A percentile compares a stretch with the other conserved stretches of the same genome.
phyloP scores from a whole-genome alignment of 2,329 filamentous ascomycete species.

The Aureobasidium sp. region DNA sequence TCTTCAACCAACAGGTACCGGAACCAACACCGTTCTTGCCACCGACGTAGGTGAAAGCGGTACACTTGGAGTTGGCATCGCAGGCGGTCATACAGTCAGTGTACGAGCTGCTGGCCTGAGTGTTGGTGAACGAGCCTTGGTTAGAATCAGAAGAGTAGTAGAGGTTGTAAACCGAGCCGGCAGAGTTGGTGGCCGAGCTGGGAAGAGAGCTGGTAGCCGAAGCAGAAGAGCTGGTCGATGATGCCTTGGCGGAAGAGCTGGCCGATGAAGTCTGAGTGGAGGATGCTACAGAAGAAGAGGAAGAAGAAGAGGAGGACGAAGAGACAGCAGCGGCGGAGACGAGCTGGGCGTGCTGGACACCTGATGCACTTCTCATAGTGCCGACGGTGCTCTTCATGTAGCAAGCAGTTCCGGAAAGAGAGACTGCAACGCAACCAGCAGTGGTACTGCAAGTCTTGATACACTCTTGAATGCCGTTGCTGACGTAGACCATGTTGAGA shows the following conservation, averaged over 20 bases:
- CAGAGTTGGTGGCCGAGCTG: constrained; percentile 1
- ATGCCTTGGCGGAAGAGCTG: constrained; percentile 10
- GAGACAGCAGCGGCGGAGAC: constrained; percentile 4
- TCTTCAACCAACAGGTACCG: constrained; percentile 20
- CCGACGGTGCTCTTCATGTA: constrained; percentile 25
- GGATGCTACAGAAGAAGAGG: not conserved
- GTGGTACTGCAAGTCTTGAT: constrained; percentile 23
- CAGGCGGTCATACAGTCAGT: constrained; percentile 18
- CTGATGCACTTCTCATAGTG: constrained; percentile 9
- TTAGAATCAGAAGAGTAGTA: constrained; percentile 17
- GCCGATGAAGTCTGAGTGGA: constrained; percentile 9
- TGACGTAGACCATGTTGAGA: constrained; percentile 15
- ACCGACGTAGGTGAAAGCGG: constrained; percentile 19
- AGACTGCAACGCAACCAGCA: constrained; percentile 22
- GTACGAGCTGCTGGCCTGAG: constrained; percentile 15
- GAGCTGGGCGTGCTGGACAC: constrained; percentile 18
- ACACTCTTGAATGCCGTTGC: constrained; percentile 19
- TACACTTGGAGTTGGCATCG: constrained; percentile 17
- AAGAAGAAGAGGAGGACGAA: not conserved
- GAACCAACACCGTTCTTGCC: constrained; percentile 13
- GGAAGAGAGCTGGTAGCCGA: constrained; percentile 4
- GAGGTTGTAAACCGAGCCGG: constrained; percentile 13
- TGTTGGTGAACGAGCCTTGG: constrained; percentile 16
- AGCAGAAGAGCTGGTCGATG: constrained; percentile 12
- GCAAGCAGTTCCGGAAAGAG: constrained; percentile 23